Evolutionary conservation across 371 early-diverging fungal genomes (phyloP).

Genomic region (Cladochytrium tenue): DNA sequence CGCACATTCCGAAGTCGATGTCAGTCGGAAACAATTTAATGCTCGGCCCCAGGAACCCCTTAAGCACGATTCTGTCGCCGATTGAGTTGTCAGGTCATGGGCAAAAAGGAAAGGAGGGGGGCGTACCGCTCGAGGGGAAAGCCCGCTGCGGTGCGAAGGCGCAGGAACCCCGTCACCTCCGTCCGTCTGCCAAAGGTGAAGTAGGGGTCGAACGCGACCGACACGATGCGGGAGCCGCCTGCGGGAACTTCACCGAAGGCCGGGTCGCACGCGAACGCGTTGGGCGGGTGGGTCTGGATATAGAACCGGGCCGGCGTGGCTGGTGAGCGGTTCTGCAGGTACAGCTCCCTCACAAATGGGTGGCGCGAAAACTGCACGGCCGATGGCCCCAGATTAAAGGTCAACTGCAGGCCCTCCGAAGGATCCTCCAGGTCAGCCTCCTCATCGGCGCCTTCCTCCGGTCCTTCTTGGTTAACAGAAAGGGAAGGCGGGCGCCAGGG

Average conservation of each 20-base stretch:
- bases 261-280: constrained; percentile 42
- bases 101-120: neutral
- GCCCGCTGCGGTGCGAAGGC: constrained; percentile 38
- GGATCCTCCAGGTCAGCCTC: too few relatives aligned
- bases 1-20: constrained; percentile 50
- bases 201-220: constrained; percentile 34
- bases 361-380: constrained; percentile 11
- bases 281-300: constrained; percentile 35
- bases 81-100: neutral
- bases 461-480: too few relatives aligned
- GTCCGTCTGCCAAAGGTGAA: constrained; percentile 21
- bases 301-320: constrained; percentile 28
- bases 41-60: constrained; percentile 44
- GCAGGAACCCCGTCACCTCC: constrained; percentile 41
- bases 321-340: constrained; percentile 42
- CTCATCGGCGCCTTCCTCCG: too few relatives aligned
- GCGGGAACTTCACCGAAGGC: constrained; percentile 32
- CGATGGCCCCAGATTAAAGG: neutral
- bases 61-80: constrained; percentile 32
- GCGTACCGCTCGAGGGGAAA: constrained; percentile 48
- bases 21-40: constrained; percentile 29
- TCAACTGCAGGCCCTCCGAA: neutral
- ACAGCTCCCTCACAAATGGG: constrained; percentile 35
- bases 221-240: constrained; percentile 28
- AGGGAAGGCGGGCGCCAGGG: too few relatives aligned